Percentiles rank a stretch among this genome's conserved stretches.
phyloP scores from a whole-genome alignment of 305 asterid genomes.

The Nicotiana rustica region DNA sequence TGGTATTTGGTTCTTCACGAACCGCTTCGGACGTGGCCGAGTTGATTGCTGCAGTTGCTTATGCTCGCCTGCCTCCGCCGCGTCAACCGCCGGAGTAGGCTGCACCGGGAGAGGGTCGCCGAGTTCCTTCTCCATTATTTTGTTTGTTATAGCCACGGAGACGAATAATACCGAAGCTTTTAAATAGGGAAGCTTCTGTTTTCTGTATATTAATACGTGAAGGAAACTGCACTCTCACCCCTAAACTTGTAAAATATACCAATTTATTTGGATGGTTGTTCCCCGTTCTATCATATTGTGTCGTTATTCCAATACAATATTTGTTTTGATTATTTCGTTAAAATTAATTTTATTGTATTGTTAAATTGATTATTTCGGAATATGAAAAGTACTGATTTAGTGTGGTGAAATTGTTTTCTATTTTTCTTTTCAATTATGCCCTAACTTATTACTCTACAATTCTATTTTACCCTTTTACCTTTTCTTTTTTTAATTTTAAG shows the following conservation, averaged over 20 bases:
- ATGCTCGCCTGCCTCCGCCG: background rate
- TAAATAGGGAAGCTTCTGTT: background rate
- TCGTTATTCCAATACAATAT: no score
- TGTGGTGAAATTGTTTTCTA: no score
- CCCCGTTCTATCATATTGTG: no score
- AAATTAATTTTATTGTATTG: no score
- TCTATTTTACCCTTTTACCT: no score
- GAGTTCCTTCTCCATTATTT: conserved; percentile 18
- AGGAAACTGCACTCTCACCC: background rate
- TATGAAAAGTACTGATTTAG: no score
- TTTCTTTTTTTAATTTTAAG: no score
- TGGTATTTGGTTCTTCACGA: conserved; percentile 83
- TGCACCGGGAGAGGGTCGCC: background rate
- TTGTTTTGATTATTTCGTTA: no score
- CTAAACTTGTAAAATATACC: background rate
- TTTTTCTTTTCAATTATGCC: no score
- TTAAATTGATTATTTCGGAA: no score
- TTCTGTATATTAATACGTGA: background rate
- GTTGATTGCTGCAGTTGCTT: conserved; percentile 11
- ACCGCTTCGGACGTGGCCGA: conserved; percentile 64
- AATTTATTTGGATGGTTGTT: no score
- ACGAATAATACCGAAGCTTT: background rate
- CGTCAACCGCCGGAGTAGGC: conserved; percentile 3
- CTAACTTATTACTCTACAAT: no score
- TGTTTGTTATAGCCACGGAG: background rate